Evolutionary conservation across 768 basidiomycete species (phyloP), one percentile per base, ranked within the genome.

Genomic region (Amylocystis lapponica): DNA sequence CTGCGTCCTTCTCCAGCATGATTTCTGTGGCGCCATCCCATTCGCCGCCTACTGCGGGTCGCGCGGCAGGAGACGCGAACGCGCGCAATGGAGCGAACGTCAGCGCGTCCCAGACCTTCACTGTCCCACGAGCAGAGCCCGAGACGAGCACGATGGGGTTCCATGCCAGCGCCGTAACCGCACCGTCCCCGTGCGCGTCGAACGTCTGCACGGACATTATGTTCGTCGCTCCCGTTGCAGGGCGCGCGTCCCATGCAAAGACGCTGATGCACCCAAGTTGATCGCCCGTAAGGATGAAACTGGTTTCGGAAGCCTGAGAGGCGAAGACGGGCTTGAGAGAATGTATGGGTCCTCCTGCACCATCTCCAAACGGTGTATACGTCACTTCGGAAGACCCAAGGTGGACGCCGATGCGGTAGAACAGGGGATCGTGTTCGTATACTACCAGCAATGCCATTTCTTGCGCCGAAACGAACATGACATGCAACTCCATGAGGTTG

Each of bases 261-360:
- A 86, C 62, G 43, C 69, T 76, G 33, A 88, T 61, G 31, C 68
- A 78, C 1, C 87, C 87, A 20, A 85, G 65, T 19, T 66, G 62
- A 55, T 89, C 83, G 2, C 88, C 87, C 2, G 65, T 66, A 8
- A 88, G 52, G 25, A 88, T 59, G 55, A 86, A 76, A 53, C 68
- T 74, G 10, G 56, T 52, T 39, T 74, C 67, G 17, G 49, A 48
- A 20, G 48, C 37, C 27, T 63, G 50, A n/a, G 47, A 32, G 17
- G 70, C 59, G 49, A 82, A 79, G 37, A 70, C 69, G 3, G 81
- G 75, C 11, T 62, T 58, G 8, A 86, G 22, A 27, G 61, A 56
- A 6, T 75, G 75, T n/a, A 85, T 66, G 10, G 65, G 54, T 4
- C 78, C 77, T 26, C 75, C 70, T 3, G 70, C 64, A 2, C 63